phyloP scores from a whole-genome alignment of 768 basidiomycete species.

The Pilatotrama ljubarskyi region DNA sequence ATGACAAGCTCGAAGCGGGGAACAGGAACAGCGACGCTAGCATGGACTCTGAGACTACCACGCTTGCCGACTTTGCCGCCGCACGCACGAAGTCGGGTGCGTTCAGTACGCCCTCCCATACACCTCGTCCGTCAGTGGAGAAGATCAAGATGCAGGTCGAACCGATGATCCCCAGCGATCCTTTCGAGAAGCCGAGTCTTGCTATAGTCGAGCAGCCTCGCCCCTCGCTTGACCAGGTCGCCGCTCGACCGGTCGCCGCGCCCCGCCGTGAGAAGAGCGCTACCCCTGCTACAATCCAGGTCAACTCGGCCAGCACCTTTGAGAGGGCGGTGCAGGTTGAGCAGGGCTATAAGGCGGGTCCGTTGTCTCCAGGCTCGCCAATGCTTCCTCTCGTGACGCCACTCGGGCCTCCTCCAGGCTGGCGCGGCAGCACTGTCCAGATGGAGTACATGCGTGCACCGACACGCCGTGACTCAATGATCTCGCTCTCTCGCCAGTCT shows the following conservation, averaged over 20 bases:
- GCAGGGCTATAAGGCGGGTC: neutral
- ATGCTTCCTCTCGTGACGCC: conserved; percentile 15
- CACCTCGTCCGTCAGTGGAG: conserved; percentile 12
- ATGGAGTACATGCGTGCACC: conserved; percentile 4
- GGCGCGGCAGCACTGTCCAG: neutral
- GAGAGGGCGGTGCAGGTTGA: conserved; percentile 1
- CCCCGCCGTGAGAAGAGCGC: neutral
- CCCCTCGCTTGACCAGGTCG: neutral
- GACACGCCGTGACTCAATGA: conserved; percentile 12
- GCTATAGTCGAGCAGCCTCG: conserved; percentile 2
- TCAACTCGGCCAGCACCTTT: conserved; percentile 11
- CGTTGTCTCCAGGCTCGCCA: conserved; percentile 14
- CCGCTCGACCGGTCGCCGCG: neutral
- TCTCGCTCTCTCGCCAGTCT: conserved; percentile 18
- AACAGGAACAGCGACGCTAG: conserved; percentile 4
- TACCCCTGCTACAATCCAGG: neutral
- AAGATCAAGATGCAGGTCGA: conserved; percentile 1
- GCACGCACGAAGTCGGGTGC: conserved; percentile 12
- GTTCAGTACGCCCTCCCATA: conserved; percentile 10
- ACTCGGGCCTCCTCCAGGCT: conserved; percentile 3
- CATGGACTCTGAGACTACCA: conserved; percentile 9
- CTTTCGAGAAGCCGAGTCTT: conserved; percentile 11
- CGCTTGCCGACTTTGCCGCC: conserved; percentile 4
- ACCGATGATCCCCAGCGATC: conserved; percentile 10
- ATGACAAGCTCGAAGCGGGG: neutral